Percentiles rank a stretch among this genome's conserved stretches.
Conservation (phyloP, 805 yeast genomes). For the Metschnikowia santaceciliae region DNA sequence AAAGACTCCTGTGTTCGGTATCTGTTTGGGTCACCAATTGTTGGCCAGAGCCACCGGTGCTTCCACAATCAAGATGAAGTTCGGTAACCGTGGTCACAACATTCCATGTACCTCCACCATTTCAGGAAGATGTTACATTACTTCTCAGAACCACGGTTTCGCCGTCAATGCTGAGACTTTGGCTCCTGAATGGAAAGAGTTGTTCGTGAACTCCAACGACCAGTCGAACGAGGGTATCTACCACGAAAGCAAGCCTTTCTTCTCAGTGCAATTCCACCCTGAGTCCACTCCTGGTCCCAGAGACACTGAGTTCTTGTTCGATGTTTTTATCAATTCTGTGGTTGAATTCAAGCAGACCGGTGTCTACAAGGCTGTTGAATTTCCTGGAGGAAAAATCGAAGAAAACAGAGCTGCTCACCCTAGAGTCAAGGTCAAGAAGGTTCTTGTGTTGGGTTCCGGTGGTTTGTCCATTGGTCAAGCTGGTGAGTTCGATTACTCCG, state of each 20-base stretch:
- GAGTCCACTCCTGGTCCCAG: constrained; percentile 99
- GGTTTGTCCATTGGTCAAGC: constrained; percentile 99
- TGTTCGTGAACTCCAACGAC: constrained; percentile 93
- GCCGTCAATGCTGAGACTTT: constrained; percentile 87
- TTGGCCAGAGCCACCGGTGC: constrained; percentile 96
- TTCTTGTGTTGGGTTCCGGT: constrained; percentile 93
- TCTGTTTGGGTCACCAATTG: constrained; percentile 97
- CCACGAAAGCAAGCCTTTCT: constrained; percentile 80
- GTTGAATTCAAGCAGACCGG: constrained; percentile 58
- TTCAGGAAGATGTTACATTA: constrained; percentile 95
- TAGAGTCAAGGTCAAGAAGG: constrained; percentile 81
- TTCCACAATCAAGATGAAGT: constrained; percentile 82
- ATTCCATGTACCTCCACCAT: constrained; percentile 89
- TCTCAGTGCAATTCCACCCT: constrained; percentile 99
- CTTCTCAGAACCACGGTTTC: constrained; percentile 98
- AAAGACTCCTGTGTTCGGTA: constrained; percentile 91
- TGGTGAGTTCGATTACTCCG: constrained; percentile 98
- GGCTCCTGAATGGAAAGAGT: constrained; percentile 81
- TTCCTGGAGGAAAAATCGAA: constrained; percentile 83
- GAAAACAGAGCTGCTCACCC: constrained; percentile 78
- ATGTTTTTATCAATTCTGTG: constrained; percentile 83
- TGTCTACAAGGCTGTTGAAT: constrained; percentile 63
- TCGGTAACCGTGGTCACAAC: constrained; percentile 99
- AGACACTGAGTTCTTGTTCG: constrained; percentile 96
- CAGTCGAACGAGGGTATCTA: constrained; percentile 98